Conservation (phyloP, 2,329 filamentous ascomycete species). For the Pseudocercospora pini-densiflorae region DNA sequence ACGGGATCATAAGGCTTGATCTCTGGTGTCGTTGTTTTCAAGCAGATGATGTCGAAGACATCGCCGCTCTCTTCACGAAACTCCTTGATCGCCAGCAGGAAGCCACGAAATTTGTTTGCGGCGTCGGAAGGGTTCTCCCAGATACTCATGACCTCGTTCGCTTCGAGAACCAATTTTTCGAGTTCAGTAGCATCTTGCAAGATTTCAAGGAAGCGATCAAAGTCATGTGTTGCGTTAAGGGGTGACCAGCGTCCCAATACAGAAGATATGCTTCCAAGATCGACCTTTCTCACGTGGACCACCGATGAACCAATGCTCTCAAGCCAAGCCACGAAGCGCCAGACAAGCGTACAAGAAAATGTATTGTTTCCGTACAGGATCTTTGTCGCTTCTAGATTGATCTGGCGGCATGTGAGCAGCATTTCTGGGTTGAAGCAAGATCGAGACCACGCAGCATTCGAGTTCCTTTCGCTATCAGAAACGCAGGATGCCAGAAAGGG, state of each 20-base stretch:
- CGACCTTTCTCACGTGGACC: not conserved
- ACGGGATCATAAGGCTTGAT: not conserved
- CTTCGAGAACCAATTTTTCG: not conserved
- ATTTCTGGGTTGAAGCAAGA: not conserved
- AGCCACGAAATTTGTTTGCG: not conserved
- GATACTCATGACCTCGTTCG: not conserved
- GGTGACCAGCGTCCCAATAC: not conserved
- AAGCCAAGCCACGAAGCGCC: not conserved
- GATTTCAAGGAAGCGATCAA: not conserved
- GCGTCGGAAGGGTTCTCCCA: not conserved
- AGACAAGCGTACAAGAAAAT: slow-evolving; percentile 30
- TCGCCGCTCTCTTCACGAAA: not conserved
- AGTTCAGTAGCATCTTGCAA: not conserved
- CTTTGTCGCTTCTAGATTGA: slow-evolving; percentile 57
- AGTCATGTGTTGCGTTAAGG: not conserved
- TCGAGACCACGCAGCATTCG: not conserved
- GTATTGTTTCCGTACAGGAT: slow-evolving; percentile 52
- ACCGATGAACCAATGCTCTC: not conserved
- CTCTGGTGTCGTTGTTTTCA: not conserved
- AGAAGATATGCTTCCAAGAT: not conserved
- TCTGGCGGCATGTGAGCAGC: slow-evolving; percentile 47
- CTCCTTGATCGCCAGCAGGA: not conserved
- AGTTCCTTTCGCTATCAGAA: not conserved
- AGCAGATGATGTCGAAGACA: not conserved
- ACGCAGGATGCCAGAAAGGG: not conserved